A percentile compares a stretch with the other conserved stretches of the same genome.
Evolutionary conservation across 2,329 filamentous ascomycete genomes (phyloP).

Genomic region (Botryotinia narcissicola): DNA sequence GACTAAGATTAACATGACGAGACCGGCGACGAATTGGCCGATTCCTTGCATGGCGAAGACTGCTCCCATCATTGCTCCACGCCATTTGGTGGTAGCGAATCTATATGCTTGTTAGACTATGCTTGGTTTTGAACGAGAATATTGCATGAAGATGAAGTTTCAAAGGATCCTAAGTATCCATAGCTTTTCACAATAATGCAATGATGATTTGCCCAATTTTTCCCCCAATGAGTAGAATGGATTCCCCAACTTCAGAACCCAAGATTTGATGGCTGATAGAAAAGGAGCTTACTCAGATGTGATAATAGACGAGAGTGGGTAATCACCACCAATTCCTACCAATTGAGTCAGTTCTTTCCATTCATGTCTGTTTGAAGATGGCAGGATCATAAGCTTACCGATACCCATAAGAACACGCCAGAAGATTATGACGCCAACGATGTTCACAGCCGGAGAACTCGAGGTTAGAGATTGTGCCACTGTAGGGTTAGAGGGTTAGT

Average conservation of each 20-base stretch:
- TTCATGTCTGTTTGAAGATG: background rate
- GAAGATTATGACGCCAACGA: conserved; percentile 69
- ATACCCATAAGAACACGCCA: conserved; percentile 71
- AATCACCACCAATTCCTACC: conserved; percentile 72
- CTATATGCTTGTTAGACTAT: conserved; percentile 3
- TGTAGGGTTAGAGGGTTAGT: background rate
- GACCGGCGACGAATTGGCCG: conserved; percentile 73
- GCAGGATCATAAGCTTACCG: conserved; percentile 27
- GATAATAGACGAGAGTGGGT: conserved; percentile 79
- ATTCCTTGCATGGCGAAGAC: conserved; percentile 89
- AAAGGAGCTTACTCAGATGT: conserved; percentile 60
- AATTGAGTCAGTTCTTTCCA: conserved; percentile 35
- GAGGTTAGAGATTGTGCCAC: conserved; percentile 66
- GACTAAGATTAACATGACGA: conserved; percentile 73
- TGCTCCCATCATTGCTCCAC: conserved; percentile 82
- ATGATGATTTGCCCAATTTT: background rate
- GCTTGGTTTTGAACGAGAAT: too few relatives aligned
- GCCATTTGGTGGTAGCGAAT: conserved; percentile 82
- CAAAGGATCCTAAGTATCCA: too few relatives aligned
- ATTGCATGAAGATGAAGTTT: background rate
- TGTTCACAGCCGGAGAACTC: conserved; percentile 57
- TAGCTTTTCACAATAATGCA: background rate
- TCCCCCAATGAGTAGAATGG: background rate
- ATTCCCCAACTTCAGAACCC: background rate
- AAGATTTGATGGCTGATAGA: background rate